Evolutionary conservation across 495 filamentous ascomycete species (phyloP), one percentile per base, ranked within the genome.

Genomic region (Penicillium soppii): DNA sequence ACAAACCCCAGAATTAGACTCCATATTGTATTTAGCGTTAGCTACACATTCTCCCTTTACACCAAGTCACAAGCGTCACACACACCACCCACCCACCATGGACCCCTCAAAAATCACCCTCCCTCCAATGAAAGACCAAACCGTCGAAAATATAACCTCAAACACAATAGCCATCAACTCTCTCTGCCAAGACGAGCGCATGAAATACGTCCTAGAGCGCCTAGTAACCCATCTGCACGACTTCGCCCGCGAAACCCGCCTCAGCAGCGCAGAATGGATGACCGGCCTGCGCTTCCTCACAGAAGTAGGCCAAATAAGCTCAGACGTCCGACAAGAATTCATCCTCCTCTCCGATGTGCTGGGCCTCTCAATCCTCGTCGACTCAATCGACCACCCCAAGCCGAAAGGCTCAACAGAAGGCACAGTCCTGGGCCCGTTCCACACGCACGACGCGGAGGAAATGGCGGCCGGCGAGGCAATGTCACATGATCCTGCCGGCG

Each of bases 291-390:
- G 73, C 12, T 94, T 91, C 69, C 66, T 94, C 43, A 87, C 86
- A 3, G 74, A 75, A 45, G 84, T 84, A n/a, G 89, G 89, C 10
- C 76, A 92, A 62, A 90, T 85, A 21, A 85, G 80, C 56, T 85
- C 70, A 33, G 80, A 86, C 58, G 87, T 89, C 33, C 79, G 89
- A 50, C 84, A 87, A 82, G 92, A 97, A 79, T 96, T 90, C 77
- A 96, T 96, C 70, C 87, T 96, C 45, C 89, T 96, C 57, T 94
- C 88, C 45, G 92, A 97, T 73, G 78, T 92, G 49, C 81, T 96
- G 36, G 92, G 92, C 49, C 85, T 97, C 36, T 95, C 91, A 23
- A 79, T 95, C 47, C 84, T 96, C 7, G 88, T 96, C 50, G 91
- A 96, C 72, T 82, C 78, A 54, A 95, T 96, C 75, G 90, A 92